Percentiles rank a stretch among this genome's conserved stretches.
phyloP scores from a whole-genome alignment of 192 early-diverging fungal species.

The Spizellomyces sp. region DNA sequence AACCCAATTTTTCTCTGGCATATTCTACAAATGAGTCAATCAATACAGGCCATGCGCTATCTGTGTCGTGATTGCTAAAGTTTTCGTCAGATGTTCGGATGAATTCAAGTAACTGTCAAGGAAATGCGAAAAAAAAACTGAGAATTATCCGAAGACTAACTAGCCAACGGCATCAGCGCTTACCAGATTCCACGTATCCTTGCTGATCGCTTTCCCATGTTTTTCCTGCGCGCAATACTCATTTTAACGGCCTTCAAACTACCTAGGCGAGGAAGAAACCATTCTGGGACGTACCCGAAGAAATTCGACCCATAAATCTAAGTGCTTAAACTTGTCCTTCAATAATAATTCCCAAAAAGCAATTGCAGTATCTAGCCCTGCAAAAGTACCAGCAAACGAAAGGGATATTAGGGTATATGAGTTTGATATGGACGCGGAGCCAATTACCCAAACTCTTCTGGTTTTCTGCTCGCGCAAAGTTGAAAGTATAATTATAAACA shows the following conservation, averaged over 20 bases:
- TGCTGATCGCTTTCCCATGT: constrained; percentile 75
- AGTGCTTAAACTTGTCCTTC: constrained; percentile 55
- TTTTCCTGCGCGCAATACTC: constrained; percentile 54
- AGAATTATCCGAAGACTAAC: neutral
- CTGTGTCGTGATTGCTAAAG: constrained; percentile 71
- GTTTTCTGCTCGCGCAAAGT: constrained; percentile 67
- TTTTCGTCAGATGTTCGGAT: constrained; percentile 57
- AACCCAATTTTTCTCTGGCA: constrained; percentile 15
- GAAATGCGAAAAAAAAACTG: constrained; percentile 8
- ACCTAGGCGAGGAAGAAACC: constrained; percentile 2
- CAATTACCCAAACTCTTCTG: constrained; percentile 74
- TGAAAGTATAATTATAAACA: constrained; percentile 76
- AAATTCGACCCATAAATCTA: constrained; percentile 73
- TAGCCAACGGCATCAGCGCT: neutral
- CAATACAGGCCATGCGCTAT: constrained; percentile 84
- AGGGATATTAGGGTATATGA: too few species aligned
- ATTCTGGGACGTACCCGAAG: constrained; percentile 46
- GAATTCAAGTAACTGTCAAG: constrained; percentile 73
- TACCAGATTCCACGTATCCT: constrained; percentile 75
- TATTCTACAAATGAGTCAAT: constrained; percentile 72
- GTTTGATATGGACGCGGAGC: neutral
- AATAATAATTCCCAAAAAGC: constrained; percentile 76
- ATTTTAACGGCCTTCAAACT: neutral
- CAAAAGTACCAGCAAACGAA: neutral
- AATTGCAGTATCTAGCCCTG: constrained; percentile 74